Conservation (phyloP, 371 early-diverging fungal genomes). For the Zychaea mexicana region DNA sequence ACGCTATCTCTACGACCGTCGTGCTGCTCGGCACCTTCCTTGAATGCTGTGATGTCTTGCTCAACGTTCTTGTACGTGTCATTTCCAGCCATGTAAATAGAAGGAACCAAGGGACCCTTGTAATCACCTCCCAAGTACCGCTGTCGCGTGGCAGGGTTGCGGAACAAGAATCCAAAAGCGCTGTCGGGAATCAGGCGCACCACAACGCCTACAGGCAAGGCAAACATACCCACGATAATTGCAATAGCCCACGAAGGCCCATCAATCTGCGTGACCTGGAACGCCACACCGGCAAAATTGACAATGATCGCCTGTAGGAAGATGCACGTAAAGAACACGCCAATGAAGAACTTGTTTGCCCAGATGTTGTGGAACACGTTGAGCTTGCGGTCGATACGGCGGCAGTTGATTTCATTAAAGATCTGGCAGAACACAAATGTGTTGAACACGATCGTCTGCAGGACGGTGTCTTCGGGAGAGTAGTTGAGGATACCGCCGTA, state of each 20-base stretch:
- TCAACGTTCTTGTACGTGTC: background rate
- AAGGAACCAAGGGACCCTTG: conserved; percentile 6
- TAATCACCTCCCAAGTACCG: conserved; percentile 20
- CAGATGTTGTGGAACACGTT: conserved; percentile 56
- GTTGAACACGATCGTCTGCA: conserved; percentile 73
- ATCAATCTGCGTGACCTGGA: conserved; percentile 46
- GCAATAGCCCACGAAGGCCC: conserved; percentile 69
- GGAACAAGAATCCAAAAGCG: conserved; percentile 27
- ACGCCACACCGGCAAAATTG: conserved; percentile 58
- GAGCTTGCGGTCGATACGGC: conserved; percentile 62
- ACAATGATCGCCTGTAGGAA: conserved; percentile 58
- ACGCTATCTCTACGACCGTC: background rate
- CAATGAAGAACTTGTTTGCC: conserved; percentile 56
- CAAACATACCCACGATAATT: conserved; percentile 60
- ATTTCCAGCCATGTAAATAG: conserved; percentile 29
- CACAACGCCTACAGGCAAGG: conserved; percentile 68
- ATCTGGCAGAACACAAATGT: conserved; percentile 82
- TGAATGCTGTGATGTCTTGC: background rate
- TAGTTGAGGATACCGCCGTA: conserved; percentile 41
- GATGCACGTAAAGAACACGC: conserved; percentile 53
- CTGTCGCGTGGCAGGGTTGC: conserved; percentile 22
- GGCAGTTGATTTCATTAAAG: conserved; percentile 77
- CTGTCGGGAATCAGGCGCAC: conserved; percentile 63
- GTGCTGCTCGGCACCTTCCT: background rate
- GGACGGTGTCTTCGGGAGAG: conserved; percentile 26